These are phyloP conservation scores for Moesziomyces antarcticus DNA, from an alignment of 1,284 basidiomycete genomes.

Conservation along the genomic window DNA sequence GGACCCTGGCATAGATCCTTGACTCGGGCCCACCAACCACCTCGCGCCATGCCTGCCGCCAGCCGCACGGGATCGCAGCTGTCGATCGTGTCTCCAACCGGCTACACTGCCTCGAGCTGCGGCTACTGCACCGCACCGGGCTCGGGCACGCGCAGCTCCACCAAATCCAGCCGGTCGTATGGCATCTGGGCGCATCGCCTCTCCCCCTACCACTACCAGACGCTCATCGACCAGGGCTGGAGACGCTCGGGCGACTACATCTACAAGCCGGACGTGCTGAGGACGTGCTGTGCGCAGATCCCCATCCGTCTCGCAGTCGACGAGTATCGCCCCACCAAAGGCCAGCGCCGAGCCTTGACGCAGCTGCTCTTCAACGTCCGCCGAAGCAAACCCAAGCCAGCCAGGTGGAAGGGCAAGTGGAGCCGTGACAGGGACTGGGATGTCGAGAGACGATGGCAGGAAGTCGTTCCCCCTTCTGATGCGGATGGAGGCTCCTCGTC, in stretches of 20 bases:
- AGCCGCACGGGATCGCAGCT: slow-evolving; percentile 15
- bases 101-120: slow-evolving; percentile 68
- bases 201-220: slow-evolving; percentile 55
- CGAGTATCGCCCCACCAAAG: slow-evolving; percentile 31
- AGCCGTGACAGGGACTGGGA: slow-evolving; percentile 31
- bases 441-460: slow-evolving; percentile 32
- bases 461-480: slow-evolving; percentile 9
- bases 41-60: slow-evolving; percentile 7
- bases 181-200: slow-evolving; percentile 64
- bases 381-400: slow-evolving; percentile 28
- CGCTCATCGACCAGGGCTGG: slow-evolving; percentile 61
- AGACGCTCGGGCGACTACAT: slow-evolving; percentile 59
- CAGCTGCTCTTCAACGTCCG: slow-evolving; percentile 48
- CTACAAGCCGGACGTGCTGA: slow-evolving; percentile 61
- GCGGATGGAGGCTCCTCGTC: not conserved
- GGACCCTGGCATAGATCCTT: too few species aligned
- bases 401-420: slow-evolving; percentile 58
- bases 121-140: slow-evolving; percentile 70
- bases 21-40: not conserved
- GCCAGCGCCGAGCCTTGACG: slow-evolving; percentile 47
- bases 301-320: slow-evolving; percentile 51
- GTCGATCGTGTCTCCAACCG: slow-evolving; percentile 69
- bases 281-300: slow-evolving; percentile 63
- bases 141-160: slow-evolving; percentile 60
- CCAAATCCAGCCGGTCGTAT: slow-evolving; percentile 67